A percentile compares a stretch with the other conserved stretches of the same genome.
Conservation (phyloP, 164 flowering plant species). For the Piper longum region DNA sequence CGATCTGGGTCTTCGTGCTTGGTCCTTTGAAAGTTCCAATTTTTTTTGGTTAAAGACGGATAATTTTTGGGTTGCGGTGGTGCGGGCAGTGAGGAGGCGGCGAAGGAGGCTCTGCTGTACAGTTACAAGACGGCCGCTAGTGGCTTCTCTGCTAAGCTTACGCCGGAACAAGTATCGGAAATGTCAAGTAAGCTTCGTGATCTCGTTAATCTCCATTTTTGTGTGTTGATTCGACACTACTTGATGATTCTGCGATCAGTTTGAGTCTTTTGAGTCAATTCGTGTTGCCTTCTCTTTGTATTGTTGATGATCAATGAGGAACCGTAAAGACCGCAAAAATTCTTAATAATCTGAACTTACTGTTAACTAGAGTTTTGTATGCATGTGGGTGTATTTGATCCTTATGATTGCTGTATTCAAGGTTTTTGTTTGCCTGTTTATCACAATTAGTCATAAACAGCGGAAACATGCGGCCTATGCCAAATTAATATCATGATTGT, state of each 20-base stretch:
- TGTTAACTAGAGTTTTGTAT: no score
- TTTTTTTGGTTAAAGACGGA: not conserved
- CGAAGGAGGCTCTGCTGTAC: conserved; percentile 65
- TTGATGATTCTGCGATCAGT: not conserved
- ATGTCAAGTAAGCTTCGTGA: conserved; percentile 35
- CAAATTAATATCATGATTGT: no score
- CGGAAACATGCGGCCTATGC: no score
- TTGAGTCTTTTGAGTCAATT: no score
- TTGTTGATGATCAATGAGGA: no score
- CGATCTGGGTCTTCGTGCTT: not conserved
- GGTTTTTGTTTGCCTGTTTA: no score
- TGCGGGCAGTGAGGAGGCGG: conserved; percentile 64
- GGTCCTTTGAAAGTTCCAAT: not conserved
- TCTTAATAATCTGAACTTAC: no score
- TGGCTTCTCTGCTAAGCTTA: conserved; percentile 90
- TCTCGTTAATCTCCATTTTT: not conserved
- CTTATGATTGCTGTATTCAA: no score
- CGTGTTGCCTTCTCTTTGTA: no score
- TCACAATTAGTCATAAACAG: no score
- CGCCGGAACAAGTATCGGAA: conserved; percentile 58
- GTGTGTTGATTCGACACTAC: not conserved
- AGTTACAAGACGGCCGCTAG: conserved; percentile 76
- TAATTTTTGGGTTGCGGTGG: not conserved
- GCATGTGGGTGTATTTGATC: no score
- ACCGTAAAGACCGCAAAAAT: no score